Percentiles rank a stretch among this genome's conserved stretches.
These are phyloP conservation scores for Fraxinus floribunda DNA, from an alignment of 305 asterid species.

Conservation along the genomic window DNA sequence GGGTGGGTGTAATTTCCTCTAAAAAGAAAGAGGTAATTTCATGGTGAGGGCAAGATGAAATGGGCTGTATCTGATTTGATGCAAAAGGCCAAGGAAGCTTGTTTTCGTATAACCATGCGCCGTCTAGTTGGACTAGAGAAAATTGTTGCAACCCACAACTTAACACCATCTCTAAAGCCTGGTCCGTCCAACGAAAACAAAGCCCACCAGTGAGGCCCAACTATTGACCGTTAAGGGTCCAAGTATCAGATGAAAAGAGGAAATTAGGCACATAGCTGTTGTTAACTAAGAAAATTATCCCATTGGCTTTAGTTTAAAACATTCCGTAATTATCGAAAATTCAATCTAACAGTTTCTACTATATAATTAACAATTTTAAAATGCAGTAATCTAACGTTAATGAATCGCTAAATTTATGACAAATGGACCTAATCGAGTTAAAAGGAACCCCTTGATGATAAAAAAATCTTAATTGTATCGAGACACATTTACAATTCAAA, in stretches of 20 bases:
- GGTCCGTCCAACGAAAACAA: neutral
- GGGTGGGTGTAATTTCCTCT: no score
- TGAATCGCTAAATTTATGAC: no score
- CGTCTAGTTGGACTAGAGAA: neutral
- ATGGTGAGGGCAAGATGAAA: neutral
- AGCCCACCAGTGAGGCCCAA: neutral
- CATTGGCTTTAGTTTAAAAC: neutral
- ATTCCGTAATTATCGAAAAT: neutral
- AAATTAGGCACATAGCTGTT: no score
- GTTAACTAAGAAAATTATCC: no score
- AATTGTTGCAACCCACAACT: neutral
- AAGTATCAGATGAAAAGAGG: neutral
- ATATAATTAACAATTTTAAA: no score
- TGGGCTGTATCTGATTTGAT: neutral
- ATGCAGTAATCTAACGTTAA: no score
- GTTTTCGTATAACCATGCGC: neutral
- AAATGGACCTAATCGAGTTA: no score
- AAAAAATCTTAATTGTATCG: neutral
- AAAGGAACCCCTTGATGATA: no score
- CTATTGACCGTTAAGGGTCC: neutral
- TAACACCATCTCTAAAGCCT: neutral
- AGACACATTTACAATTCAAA: neutral
- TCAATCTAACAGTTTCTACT: no score
- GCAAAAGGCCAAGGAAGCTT: neutral
- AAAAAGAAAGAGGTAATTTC: neutral